phyloP scores from a whole-genome alignment of 148 eudicot genomes.

The Amaranthus palmeri region DNA sequence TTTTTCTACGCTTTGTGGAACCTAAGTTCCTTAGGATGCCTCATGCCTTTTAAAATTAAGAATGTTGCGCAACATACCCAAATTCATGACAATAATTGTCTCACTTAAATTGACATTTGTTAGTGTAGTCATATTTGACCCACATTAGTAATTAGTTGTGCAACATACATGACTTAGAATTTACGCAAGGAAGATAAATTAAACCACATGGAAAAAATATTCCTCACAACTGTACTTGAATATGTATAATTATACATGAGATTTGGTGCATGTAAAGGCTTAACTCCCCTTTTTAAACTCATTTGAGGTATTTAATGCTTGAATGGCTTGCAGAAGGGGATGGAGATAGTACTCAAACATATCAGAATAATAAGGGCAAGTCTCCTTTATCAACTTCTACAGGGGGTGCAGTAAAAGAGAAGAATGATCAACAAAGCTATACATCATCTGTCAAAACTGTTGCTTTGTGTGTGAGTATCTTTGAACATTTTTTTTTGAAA shows the following conservation, averaged over 20 bases:
- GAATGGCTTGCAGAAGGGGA: slow-evolving; percentile 39
- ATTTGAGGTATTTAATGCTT: slow-evolving; percentile 17
- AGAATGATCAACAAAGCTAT: slow-evolving; percentile 31
- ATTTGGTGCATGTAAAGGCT: not conserved
- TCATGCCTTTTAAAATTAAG: too few species aligned
- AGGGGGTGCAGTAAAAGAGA: slow-evolving; percentile 31
- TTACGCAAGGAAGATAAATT: too few species aligned
- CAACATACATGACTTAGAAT: too few species aligned
- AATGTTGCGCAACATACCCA: too few species aligned
- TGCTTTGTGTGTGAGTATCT: slow-evolving; percentile 63
- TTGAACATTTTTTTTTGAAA: not conserved
- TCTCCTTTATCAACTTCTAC: slow-evolving; percentile 28
- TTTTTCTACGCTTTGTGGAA: too few species aligned
- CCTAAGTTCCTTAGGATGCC: too few species aligned
- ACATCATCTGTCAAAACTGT: slow-evolving; percentile 59
- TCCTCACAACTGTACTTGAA: too few species aligned
- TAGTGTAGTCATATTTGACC: too few species aligned
- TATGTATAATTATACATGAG: not conserved
- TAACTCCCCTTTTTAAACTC: not conserved
- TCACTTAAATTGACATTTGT: too few species aligned
- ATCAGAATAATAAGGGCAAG: slow-evolving; percentile 22
- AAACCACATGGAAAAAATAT: too few species aligned
- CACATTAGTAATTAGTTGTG: too few species aligned
- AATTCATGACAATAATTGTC: too few species aligned
- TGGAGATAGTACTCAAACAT: slow-evolving; percentile 30